Evolutionary conservation across 306 rosid species (phyloP), one percentile per base, ranked within the genome.

Genomic region (Begonia fuchsioides): DNA sequence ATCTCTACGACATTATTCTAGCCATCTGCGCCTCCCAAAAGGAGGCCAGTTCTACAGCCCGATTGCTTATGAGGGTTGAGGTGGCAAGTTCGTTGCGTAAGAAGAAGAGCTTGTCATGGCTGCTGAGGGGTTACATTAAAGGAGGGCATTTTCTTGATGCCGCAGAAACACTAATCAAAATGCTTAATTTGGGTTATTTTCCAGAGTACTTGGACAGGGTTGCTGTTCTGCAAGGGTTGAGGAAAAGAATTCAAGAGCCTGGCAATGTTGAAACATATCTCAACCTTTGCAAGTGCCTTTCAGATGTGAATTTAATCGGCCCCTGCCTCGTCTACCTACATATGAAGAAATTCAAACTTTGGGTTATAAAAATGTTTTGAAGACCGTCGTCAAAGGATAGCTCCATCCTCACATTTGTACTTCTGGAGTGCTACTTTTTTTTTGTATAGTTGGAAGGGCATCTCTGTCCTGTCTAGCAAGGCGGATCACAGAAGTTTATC

Each of bases 11-110:
- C 78, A 81, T 90, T 10, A 95, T 90, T 44, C 76, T 90, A 44
- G 95, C 98, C 63, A 81, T 90, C 41, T 85, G 90, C 15, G 97
- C 97, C 17, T 90, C 97, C 0, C 92, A 82, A 51, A 84, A 81
- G 70, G 92, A 90, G 54, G 64, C 56, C 9, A 54, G 58, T 3
- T 84, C 97, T 4, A 81, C 74, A 0, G 63, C 56, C 7, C 71
- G 97, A 55, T 53, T 90, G 65, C 80, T 90, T 64, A 69, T 82
- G 12, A 76, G 92, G 60, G 54, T 83, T 15, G 93, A 90, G 45
- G 66, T 81, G 40, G 60, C 64, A 1, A 75, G 84, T 55, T 71
- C 87, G 2, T 62, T 59, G n/a, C 68, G 65, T 51, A 90, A 81
- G 68, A 84, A 73, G 87, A 90, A 69, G 73, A 81, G 79, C 26